Conservation (phyloP, 192 early-diverging fungal species). For the Backusella luteola region DNA sequence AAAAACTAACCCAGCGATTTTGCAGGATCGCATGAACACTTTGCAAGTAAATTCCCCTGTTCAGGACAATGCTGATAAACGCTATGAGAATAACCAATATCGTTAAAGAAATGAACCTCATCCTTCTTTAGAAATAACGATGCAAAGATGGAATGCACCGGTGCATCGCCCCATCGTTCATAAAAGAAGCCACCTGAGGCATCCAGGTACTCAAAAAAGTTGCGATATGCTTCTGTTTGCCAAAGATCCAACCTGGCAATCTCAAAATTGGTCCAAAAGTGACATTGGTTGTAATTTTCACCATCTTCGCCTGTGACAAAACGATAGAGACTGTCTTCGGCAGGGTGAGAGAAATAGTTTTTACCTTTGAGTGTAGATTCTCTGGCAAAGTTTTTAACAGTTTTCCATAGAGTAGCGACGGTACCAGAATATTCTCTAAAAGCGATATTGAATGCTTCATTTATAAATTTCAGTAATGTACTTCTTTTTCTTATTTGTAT, state of each 20-base stretch:
- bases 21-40: slow-evolving; percentile 14
- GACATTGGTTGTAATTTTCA: slow-evolving; percentile 60
- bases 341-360: slow-evolving; percentile 31
- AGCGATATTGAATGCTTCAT: slow-evolving; percentile 64
- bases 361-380: slow-evolving; percentile 13
- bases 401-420: slow-evolving; percentile 68
- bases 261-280: slow-evolving; percentile 89
- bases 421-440: slow-evolving; percentile 68
- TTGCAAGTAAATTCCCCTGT: background rate
- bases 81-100: slow-evolving; percentile 46
- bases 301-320: slow-evolving; percentile 52
- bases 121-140: slow-evolving; percentile 52
- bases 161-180: slow-evolving; percentile 68
- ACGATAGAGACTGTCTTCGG: slow-evolving; percentile 36
- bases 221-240: slow-evolving; percentile 49
- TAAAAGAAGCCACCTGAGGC: slow-evolving; percentile 32
- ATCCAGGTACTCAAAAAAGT: slow-evolving; percentile 62
- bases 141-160: slow-evolving; percentile 66
- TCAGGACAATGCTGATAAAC: slow-evolving; percentile 19
- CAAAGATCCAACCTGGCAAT: slow-evolving; percentile 58
- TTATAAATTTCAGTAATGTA: background rate
- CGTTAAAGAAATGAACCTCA: slow-evolving; percentile 45
- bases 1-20: slow-evolving; percentile 10
- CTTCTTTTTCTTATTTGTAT: background rate
- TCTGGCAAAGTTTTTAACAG: slow-evolving; percentile 48